These are phyloP conservation scores for Viola pubescens DNA, from an alignment of 441 rosid genomes.

Conservation along the genomic window DNA sequence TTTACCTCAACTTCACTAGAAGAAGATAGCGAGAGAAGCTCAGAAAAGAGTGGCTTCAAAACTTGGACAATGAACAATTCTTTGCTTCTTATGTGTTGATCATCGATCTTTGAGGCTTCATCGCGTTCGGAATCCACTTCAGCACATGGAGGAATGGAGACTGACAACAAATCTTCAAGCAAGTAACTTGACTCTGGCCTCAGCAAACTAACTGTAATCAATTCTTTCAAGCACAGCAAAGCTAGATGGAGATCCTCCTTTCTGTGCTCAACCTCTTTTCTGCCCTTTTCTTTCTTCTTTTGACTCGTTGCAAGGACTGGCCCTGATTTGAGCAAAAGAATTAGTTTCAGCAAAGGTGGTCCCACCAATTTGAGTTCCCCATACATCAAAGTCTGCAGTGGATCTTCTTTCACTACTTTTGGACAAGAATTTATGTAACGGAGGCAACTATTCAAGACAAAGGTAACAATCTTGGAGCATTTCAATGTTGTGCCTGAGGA, in stretches of 20 bases:
- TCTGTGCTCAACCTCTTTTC: constrained; percentile 38
- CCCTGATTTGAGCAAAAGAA: constrained; percentile 42
- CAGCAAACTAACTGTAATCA: constrained; percentile 34
- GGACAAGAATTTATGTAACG: constrained; percentile 48
- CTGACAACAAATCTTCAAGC: constrained; percentile 54
- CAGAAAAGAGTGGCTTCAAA: constrained; percentile 44
- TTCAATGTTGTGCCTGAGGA: constrained; percentile 33
- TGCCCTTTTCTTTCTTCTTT: constrained; percentile 34
- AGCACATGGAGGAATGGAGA: constrained; percentile 31
- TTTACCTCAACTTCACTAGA: constrained; percentile 57
- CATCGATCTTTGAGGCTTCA: constrained; percentile 33
- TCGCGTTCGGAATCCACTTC: constrained; percentile 33
- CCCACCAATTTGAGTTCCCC: constrained; percentile 60
- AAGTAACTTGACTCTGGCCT: constrained; percentile 33
- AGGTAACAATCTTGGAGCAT: constrained; percentile 31
- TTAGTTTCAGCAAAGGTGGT: constrained; percentile 49
- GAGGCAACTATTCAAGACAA: constrained; percentile 49
- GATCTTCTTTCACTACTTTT: constrained; percentile 42
- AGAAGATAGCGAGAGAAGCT: constrained; percentile 40
- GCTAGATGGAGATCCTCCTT: constrained; percentile 53
- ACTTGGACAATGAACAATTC: constrained; percentile 39
- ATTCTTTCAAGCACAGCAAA: constrained; percentile 62
- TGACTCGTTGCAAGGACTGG: constrained; percentile 22
- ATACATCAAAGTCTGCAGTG: constrained; percentile 40
- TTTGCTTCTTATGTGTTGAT: constrained; percentile 37